Conservation (phyloP, 2,329 filamentous ascomycete species). For the Dendryphion nanum region DNA sequence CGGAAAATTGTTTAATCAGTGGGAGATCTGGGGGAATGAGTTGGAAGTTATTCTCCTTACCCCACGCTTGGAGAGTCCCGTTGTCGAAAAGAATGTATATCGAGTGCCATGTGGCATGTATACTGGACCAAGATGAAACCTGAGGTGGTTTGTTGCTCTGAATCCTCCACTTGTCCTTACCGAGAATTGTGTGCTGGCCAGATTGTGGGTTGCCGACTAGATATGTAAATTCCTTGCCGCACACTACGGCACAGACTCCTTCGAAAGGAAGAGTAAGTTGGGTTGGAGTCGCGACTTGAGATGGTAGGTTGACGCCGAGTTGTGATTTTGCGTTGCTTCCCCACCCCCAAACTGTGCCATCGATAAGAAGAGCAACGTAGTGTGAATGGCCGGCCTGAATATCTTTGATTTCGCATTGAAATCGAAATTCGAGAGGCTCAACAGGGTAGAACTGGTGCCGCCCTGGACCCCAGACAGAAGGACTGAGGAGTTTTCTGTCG, state of each 20-base stretch:
- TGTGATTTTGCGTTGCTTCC: constrained; percentile 85
- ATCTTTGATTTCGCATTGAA: too few species aligned
- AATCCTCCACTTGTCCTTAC: constrained; percentile 72
- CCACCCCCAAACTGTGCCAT: constrained; percentile 84
- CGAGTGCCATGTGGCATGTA: constrained; percentile 79
- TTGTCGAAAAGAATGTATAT: constrained; percentile 67
- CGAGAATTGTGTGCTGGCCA: constrained; percentile 67
- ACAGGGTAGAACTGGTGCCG: too few species aligned
- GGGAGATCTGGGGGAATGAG: constrained; percentile 65
- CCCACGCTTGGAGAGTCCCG: constrained; percentile 69
- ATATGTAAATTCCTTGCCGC: constrained; percentile 84
- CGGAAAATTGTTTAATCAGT: constrained; percentile 61
- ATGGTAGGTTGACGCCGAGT: too few species aligned
- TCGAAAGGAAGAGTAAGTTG: too few species aligned
- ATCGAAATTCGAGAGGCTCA: neutral
- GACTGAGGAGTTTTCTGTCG: too few species aligned
- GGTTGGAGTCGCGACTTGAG: too few species aligned
- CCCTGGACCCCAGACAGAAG: too few species aligned
- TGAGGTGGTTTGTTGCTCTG: constrained; percentile 55
- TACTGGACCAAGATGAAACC: constrained; percentile 61
- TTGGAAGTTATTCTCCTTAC: constrained; percentile 82
- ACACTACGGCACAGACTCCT: too few species aligned
- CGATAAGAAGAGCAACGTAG: constrained; percentile 67
- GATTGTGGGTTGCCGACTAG: constrained; percentile 55
- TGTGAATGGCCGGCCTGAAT: constrained; percentile 77